These are phyloP conservation scores for Abelmoschus esculentus DNA, from an alignment of 345 rosid genomes.

Conservation along the genomic window DNA sequence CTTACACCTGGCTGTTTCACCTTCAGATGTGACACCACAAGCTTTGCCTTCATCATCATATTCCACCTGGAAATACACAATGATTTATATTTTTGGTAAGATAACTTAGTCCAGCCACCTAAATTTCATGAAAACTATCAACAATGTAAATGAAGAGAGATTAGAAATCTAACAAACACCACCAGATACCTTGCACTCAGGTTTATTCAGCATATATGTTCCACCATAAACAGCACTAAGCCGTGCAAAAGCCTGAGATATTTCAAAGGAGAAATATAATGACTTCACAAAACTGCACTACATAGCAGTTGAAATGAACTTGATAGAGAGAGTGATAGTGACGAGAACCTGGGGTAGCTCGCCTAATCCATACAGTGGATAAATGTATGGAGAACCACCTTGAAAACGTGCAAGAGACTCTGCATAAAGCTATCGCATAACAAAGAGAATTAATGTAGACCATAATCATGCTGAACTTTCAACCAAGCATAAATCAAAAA, in stretches of 20 bases:
- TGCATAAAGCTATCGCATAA: slow-evolving; percentile 56
- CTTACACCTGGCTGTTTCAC: slow-evolving; percentile 96
- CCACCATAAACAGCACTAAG: slow-evolving; percentile 99
- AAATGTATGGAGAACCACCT: slow-evolving; percentile 96
- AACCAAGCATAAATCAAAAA: background rate
- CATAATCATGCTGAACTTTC: background rate
- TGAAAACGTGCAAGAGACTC: slow-evolving; percentile 96
- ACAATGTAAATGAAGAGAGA: slow-evolving; percentile 5
- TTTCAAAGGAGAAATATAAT: slow-evolving; percentile 3
- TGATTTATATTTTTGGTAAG: slow-evolving; percentile 9
- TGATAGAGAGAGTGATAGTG: background rate
- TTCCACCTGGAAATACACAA: slow-evolving; percentile 55
- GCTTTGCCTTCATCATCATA: slow-evolving; percentile 82
- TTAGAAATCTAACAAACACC: background rate
- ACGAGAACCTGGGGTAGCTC: slow-evolving; percentile 87
- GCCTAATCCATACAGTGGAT: slow-evolving; percentile 93
- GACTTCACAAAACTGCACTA: background rate
- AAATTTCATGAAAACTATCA: background rate
- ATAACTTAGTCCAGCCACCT: background rate
- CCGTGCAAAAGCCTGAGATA: slow-evolving; percentile 79
- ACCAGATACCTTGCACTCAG: slow-evolving; percentile 72
- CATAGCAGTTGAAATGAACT: background rate
- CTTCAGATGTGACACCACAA: slow-evolving; percentile 88
- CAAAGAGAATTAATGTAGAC: slow-evolving; percentile 13
- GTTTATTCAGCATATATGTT: slow-evolving; percentile 93